These are phyloP conservation scores for Wickerhamiella alocasiicola DNA, from an alignment of 805 yeast species.

Conservation along the genomic window DNA sequence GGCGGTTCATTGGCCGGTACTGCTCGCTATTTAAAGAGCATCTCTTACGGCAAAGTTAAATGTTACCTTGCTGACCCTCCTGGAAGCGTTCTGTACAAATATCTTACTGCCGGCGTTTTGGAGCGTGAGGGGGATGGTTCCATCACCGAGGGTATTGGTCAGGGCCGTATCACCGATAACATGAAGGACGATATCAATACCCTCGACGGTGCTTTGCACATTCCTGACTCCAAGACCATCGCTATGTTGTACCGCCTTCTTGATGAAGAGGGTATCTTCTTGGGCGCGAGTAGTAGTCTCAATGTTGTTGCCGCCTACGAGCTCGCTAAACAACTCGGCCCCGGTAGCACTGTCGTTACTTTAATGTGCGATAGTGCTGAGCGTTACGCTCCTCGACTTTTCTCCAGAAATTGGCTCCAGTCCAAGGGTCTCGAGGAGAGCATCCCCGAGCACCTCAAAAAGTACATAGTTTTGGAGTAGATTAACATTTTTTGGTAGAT, in stretches of 20 bases:
- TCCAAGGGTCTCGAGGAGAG: conserved; percentile 47
- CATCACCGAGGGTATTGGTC: conserved; percentile 94
- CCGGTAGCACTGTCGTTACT: conserved; percentile 77
- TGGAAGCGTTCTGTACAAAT: conserved; percentile 74
- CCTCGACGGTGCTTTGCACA: conserved; percentile 67
- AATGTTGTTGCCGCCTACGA: conserved; percentile 82
- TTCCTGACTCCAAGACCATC: conserved; percentile 71
- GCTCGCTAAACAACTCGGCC: conserved; percentile 57
- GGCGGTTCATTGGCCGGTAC: conserved; percentile 89
- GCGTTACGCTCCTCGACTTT: conserved; percentile 71
- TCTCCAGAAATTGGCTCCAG: conserved; percentile 66
- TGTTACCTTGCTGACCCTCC: conserved; percentile 85
- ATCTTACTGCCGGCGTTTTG: conserved; percentile 50
- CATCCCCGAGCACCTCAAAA: conserved; percentile 57
- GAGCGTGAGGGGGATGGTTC: conserved; percentile 73
- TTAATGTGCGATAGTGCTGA: conserved; percentile 86
- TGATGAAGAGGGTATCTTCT: conserved; percentile 80
- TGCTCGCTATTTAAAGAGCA: conserved; percentile 62
- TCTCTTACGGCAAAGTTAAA: conserved; percentile 48
- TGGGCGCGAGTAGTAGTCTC: conserved; percentile 85
- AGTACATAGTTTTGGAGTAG: conserved; percentile 42
- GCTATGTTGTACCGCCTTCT: conserved; percentile 71
- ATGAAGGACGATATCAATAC: conserved; percentile 57
- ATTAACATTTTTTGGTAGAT: background rate
- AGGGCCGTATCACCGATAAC: conserved; percentile 82